Evolutionary conservation across 306 rosid genomes (phyloP).

Genomic region (Corylus americana): DNA sequence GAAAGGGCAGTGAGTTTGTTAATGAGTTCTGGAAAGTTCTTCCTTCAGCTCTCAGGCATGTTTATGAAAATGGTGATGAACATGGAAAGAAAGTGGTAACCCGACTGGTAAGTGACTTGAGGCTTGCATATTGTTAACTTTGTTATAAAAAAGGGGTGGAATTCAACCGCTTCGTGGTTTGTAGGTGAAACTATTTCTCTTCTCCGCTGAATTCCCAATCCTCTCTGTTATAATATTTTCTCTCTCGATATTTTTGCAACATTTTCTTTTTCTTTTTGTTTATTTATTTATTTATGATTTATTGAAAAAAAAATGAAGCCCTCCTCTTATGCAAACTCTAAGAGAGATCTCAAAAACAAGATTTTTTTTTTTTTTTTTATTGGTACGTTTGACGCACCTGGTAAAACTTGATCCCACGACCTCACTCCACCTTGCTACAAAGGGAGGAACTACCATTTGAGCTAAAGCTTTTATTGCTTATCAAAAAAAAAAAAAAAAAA

Average conservation of each 20-base stretch:
- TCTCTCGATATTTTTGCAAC: background rate
- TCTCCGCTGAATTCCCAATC: background rate
- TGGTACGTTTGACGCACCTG: too few relatives aligned
- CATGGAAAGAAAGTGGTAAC: constrained; percentile 64
- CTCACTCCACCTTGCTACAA: too few relatives aligned
- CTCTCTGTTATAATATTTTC: background rate
- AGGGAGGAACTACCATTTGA: too few relatives aligned
- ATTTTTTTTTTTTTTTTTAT: too few relatives aligned
- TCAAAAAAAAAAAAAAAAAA: too few relatives aligned
- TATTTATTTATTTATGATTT: too few relatives aligned
- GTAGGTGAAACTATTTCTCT: background rate
- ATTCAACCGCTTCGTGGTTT: background rate
- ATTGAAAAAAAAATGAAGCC: too few relatives aligned
- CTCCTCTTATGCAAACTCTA: too few relatives aligned
- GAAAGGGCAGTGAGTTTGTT: constrained; percentile 90
- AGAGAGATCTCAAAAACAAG: too few relatives aligned
- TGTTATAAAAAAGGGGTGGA: background rate
- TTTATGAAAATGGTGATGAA: constrained; percentile 63
- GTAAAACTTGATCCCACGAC: too few relatives aligned
- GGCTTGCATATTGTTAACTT: background rate
- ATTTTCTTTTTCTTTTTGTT: too few relatives aligned
- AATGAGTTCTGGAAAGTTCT: constrained; percentile 93
- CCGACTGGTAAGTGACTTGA: constrained; percentile 50
- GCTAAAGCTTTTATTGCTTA: too few relatives aligned
- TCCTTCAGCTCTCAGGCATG: constrained; percentile 72